Evolutionary conservation across 2,329 filamentous ascomycete genomes (phyloP).

Genomic region (Ascocoryne sarcoides): DNA sequence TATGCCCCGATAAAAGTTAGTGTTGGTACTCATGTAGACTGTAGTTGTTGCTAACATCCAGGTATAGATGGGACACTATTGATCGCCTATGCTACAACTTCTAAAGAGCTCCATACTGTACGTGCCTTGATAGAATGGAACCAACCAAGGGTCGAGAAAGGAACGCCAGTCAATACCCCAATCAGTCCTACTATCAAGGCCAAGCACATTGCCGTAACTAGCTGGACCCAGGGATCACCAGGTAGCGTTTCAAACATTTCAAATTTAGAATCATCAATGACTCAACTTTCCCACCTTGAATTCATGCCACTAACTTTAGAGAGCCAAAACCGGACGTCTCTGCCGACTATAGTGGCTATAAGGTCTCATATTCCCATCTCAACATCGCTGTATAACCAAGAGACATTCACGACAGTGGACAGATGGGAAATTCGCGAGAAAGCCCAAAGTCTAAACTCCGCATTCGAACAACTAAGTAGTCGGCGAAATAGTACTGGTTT

Average conservation of each 20-base stretch:
- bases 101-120: constrained; percentile 65
- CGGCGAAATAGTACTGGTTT: constrained; percentile 45
- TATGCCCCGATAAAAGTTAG: constrained; percentile 66
- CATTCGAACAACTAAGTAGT: constrained; percentile 66
- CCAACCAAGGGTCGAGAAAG: constrained; percentile 45
- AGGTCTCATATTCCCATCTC: constrained; percentile 53
- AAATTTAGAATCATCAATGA: constrained; percentile 43
- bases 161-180: constrained; percentile 36
- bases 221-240: constrained; percentile 34
- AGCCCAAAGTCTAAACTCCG: constrained; percentile 58
- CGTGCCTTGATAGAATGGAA: constrained; percentile 70
- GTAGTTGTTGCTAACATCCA: constrained; percentile 6
- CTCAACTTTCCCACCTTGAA: constrained; percentile 64
- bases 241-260: constrained; percentile 28
- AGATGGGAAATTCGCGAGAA: constrained; percentile 71
- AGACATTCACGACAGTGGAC: constrained; percentile 65
- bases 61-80: constrained; percentile 40
- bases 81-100: constrained; percentile 58
- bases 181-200: constrained; percentile 46
- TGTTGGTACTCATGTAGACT: background rate
- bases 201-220: constrained; percentile 47
- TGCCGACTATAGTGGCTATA: constrained; percentile 61
- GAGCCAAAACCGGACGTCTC: constrained; percentile 27
- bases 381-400: constrained; percentile 50
- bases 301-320: constrained; percentile 61